These are phyloP conservation scores for Aspergillus sergii DNA, from an alignment of 2,329 filamentous ascomycete genomes.

Conservation along the genomic window DNA sequence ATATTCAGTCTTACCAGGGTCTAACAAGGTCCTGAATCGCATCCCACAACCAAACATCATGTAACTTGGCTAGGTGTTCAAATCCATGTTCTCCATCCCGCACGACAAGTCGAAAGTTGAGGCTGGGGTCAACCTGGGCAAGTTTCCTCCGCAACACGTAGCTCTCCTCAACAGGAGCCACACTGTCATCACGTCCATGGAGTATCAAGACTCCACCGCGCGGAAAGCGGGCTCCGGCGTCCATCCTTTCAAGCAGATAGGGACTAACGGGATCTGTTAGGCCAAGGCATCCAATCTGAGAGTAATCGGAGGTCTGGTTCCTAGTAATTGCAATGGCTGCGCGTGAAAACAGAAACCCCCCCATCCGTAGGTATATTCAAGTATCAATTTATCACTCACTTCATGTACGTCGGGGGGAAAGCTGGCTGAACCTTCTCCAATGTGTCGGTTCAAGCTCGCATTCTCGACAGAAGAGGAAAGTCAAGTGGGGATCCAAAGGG, in stretches of 20 bases:
- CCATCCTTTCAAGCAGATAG: neutral
- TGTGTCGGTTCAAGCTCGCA: no score
- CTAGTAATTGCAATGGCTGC: no score
- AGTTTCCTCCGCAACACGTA: neutral
- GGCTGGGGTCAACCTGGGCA: neutral
- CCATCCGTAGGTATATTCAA: no score
- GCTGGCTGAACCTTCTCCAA: no score
- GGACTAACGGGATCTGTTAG: neutral
- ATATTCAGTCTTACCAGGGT: neutral
- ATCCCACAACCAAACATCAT: neutral
- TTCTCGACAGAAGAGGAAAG: no score
- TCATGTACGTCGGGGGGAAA: no score
- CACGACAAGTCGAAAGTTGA: neutral
- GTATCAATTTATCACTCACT: no score
- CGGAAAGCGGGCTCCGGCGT: neutral
- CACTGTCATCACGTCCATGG: neutral
- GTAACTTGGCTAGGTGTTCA: neutral
- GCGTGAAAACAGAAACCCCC: no score
- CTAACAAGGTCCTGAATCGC: conserved; percentile 6
- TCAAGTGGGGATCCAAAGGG: no score
- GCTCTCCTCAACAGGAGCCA: neutral
- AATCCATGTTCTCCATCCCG: neutral
- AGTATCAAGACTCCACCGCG: neutral
- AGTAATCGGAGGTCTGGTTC: no score
- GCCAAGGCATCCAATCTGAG: neutral